Evolutionary conservation across 805 yeast genomes (phyloP).

Genomic region (Metschnikowia vanudenii): DNA sequence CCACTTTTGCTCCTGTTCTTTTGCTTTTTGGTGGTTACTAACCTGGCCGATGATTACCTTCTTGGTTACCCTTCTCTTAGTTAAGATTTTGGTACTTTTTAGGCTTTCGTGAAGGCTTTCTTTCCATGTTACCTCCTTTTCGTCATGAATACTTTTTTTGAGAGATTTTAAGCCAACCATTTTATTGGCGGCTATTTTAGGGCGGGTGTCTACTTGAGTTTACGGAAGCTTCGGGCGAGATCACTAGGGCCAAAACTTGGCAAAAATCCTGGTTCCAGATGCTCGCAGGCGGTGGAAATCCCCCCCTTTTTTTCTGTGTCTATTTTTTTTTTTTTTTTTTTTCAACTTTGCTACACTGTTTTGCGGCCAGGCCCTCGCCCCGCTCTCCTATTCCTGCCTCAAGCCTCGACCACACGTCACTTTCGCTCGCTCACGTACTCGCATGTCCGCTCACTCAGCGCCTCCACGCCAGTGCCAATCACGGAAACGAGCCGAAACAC

Average conservation of each 20-base stretch:
- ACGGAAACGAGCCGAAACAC: constrained; percentile 2
- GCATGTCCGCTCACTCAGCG: constrained; percentile 9
- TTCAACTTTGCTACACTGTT: neutral
- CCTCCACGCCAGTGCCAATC: constrained; percentile 8
- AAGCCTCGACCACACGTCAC: constrained; percentile 8
- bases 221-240: neutral
- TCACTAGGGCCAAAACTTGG: neutral
- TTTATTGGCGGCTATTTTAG: too few relatives aligned
- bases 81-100: too few relatives aligned
- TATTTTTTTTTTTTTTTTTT: neutral
- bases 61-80: too few relatives aligned
- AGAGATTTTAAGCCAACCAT: too few relatives aligned
- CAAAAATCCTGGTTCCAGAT: neutral
- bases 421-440: neutral
- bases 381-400: constrained; percentile 13
- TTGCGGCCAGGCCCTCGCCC: constrained; percentile 11
- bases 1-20: too few relatives aligned
- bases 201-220: neutral
- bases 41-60: too few relatives aligned
- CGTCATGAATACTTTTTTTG: too few relatives aligned
- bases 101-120: too few relatives aligned
- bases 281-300: neutral
- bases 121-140: too few relatives aligned
- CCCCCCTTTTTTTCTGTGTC: neutral
- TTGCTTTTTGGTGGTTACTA: too few relatives aligned